A percentile compares a stretch with the other conserved stretches of the same genome.
These are phyloP conservation scores for Penicillium lagena DNA, from an alignment of 495 filamentous ascomycete genomes.

Conservation along the genomic window DNA sequence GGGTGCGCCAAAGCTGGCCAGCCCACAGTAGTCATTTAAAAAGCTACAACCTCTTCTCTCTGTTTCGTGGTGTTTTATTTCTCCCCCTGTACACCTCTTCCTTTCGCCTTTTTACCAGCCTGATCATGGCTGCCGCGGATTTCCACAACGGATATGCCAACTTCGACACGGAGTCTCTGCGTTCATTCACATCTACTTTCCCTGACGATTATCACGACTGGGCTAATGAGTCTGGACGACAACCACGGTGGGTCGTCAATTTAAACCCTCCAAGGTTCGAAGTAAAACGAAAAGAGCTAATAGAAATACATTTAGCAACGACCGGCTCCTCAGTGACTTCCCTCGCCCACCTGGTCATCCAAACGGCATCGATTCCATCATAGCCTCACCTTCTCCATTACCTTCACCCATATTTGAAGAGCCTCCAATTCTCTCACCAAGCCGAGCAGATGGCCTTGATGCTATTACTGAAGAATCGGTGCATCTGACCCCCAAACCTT, in stretches of 20 bases:
- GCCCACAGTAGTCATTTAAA: too few species aligned
- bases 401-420: too few species aligned
- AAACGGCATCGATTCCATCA: neutral
- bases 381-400: too few species aligned
- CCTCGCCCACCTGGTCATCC: conserved; percentile 11
- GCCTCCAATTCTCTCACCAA: too few species aligned
- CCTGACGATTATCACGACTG: conserved; percentile 22
- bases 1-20: neutral
- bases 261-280: neutral
- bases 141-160: conserved; percentile 6
- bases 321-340: conserved; percentile 18
- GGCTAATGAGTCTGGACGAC: conserved; percentile 14
- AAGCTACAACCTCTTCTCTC: too few species aligned
- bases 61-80: too few species aligned
- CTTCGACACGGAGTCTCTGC: conserved; percentile 16
- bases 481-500: conserved; percentile 13
- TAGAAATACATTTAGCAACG: conserved; percentile 4
- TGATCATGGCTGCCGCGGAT: conserved; percentile 11
- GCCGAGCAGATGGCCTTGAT: conserved; percentile 3
- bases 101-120: too few species aligned
- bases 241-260: conserved; percentile 9
- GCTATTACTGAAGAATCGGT: conserved; percentile 14
- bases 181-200: conserved; percentile 13
- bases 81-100: too few species aligned
- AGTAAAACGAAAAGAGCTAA: neutral